phyloP scores from a whole-genome alignment of 805 yeast species.

The Kregervanrija delftensis region DNA sequence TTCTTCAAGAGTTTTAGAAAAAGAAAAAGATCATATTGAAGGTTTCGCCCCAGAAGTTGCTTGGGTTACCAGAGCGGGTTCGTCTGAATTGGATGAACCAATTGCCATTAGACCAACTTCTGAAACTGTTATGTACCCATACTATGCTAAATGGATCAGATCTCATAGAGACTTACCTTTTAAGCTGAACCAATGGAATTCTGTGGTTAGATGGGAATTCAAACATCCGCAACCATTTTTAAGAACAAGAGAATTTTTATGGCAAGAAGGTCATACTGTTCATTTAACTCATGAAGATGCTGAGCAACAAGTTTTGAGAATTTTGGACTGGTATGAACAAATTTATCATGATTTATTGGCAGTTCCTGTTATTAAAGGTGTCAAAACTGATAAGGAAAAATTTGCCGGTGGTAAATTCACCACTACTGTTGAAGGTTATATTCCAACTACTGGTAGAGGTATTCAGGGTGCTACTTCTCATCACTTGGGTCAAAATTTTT shows the following conservation, averaged over 20 bases:
- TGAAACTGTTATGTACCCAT: constrained; percentile 99
- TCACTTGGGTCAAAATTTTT: constrained; percentile 95
- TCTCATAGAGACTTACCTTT: constrained; percentile 97
- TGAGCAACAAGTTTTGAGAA: constrained; percentile 72
- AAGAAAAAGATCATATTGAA: constrained; percentile 97
- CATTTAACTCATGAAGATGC: constrained; percentile 83
- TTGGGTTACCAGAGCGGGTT: constrained; percentile 97
- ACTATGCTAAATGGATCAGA: constrained; percentile 98
- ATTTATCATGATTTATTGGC: constrained; percentile 90
- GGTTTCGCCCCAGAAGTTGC: constrained; percentile 99
- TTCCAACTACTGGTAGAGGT: constrained; percentile 98
- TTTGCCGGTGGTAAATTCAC: constrained; percentile 97
- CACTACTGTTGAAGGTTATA: constrained; percentile 93
- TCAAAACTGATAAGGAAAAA: constrained; percentile 94
- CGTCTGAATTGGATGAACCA: constrained; percentile 92
- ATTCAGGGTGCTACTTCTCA: constrained; percentile 99
- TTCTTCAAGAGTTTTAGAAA: constrained; percentile 84
- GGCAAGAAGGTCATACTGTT: constrained; percentile 99
- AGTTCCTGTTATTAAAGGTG: constrained; percentile 94
- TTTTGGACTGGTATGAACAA: constrained; percentile 78
- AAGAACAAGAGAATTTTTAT: constrained; percentile 96
- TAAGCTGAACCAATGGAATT: constrained; percentile 97
- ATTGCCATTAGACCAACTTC: constrained; percentile 99
- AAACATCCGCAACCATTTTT: constrained; percentile 99
- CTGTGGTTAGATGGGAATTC: constrained; percentile 99